A percentile compares a stretch with the other conserved stretches of the same genome.
phyloP scores from a whole-genome alignment of 805 yeast genomes.

The Groenewaldozyma tartarivorans region DNA sequence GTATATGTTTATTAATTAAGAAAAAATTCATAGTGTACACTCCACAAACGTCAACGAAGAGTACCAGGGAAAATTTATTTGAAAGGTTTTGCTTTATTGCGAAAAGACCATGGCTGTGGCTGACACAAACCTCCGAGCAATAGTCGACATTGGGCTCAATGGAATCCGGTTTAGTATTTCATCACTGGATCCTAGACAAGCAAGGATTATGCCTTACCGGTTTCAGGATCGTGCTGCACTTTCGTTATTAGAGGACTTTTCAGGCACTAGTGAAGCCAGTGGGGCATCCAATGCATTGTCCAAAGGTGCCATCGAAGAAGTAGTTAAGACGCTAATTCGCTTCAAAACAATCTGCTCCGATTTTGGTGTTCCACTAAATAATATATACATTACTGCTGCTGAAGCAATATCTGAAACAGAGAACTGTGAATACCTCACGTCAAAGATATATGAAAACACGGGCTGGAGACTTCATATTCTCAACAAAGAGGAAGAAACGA shows the following conservation, averaged over 20 bases:
- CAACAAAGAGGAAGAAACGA: constrained; percentile 55
- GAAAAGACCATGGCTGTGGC: too few species aligned
- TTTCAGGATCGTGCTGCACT: constrained; percentile 67
- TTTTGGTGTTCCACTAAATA: constrained; percentile 53
- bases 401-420: constrained; percentile 67
- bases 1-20: too few species aligned
- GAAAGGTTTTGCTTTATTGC: too few species aligned
- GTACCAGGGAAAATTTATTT: too few species aligned
- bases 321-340: constrained; percentile 54
- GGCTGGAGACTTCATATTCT: constrained; percentile 59
- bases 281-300: constrained; percentile 16
- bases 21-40: too few species aligned
- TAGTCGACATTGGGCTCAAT: constrained; percentile 71
- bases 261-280: background rate
- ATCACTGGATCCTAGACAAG: constrained; percentile 58
- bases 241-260: constrained; percentile 47
- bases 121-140: constrained; percentile 30
- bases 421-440: constrained; percentile 50
- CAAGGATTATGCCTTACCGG: constrained; percentile 68
- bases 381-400: constrained; percentile 60
- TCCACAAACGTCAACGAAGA: too few species aligned
- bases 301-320: constrained; percentile 44
- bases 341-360: constrained; percentile 63
- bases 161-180: constrained; percentile 67
- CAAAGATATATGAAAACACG: constrained; percentile 45